A percentile compares a stretch with the other conserved stretches of the same genome.
Evolutionary conservation across 495 filamentous ascomycete species (phyloP).

Genomic region (Trichocladium antarcticum): DNA sequence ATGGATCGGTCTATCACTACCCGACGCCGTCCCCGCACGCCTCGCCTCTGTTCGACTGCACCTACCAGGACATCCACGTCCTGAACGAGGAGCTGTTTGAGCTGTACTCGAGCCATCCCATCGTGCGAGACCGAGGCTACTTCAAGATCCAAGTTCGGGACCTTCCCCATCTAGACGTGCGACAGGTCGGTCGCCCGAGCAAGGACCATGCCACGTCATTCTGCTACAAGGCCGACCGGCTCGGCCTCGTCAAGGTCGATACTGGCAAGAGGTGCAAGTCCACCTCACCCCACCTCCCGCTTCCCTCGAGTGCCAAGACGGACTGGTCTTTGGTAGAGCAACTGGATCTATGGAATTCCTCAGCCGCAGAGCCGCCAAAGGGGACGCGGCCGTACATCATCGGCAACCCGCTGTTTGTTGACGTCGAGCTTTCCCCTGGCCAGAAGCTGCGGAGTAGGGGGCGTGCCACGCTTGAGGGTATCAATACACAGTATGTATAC

Average conservation of each 20-base stretch:
- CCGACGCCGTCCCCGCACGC: conserved; percentile 9
- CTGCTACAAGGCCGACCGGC: conserved; percentile 16
- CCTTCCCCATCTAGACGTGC: conserved; percentile 17
- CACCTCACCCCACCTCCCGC: conserved; percentile 15
- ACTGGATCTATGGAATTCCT: conserved; percentile 22
- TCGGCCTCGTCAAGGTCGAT: conserved; percentile 25
- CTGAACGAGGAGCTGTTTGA: conserved; percentile 26
- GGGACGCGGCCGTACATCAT: conserved; percentile 24
- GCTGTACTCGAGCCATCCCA: conserved; percentile 20
- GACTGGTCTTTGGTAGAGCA: conserved; percentile 21
- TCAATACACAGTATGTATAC: conserved; percentile 29
- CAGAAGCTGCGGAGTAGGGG: conserved; percentile 25
- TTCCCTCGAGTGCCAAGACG: conserved; percentile 14
- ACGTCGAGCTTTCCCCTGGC: conserved; percentile 24
- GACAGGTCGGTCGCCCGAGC: conserved; percentile 15
- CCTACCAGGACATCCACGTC: conserved; percentile 21
- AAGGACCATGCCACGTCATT: conserved; percentile 25
- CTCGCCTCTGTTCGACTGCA: conserved; percentile 23
- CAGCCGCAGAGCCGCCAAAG: conserved; percentile 19
- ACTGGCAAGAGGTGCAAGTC: conserved; percentile 18
- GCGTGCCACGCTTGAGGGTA: conserved; percentile 19
- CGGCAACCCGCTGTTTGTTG: conserved; percentile 26
- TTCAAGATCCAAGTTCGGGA: conserved; percentile 25
- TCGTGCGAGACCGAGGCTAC: conserved; percentile 20
- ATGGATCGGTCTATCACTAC: conserved; percentile 4